Conservation (phyloP, 352 stramenopile species). For the Sclerospora graminicola region DNA sequence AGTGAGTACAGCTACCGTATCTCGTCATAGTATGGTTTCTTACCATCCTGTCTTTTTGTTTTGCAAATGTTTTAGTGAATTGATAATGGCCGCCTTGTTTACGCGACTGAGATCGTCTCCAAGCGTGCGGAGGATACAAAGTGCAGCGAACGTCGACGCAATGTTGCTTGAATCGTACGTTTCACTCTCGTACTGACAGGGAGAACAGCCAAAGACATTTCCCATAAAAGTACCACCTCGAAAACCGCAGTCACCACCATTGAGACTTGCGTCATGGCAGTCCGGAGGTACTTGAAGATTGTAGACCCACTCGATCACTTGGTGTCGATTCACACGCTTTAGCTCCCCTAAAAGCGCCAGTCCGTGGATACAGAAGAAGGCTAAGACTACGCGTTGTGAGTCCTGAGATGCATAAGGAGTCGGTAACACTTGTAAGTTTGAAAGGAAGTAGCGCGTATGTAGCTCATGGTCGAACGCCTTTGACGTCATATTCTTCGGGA, state of each 20-base stretch:
- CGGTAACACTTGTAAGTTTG: slow-evolving; percentile 59
- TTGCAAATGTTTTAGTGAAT: slow-evolving; percentile 54
- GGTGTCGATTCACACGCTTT: slow-evolving; percentile 49
- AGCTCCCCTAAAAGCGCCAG: slow-evolving; percentile 73
- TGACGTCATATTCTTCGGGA: slow-evolving; percentile 6
- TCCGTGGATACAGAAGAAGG: slow-evolving; percentile 81
- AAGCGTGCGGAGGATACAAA: slow-evolving; percentile 78
- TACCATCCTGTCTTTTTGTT: slow-evolving; percentile 65
- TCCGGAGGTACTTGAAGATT: slow-evolving; percentile 70
- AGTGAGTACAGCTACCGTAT: background rate
- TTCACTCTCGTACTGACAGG: slow-evolving; percentile 48
- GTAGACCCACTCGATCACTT: slow-evolving; percentile 84
- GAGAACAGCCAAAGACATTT: slow-evolving; percentile 37
- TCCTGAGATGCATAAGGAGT: slow-evolving; percentile 71
- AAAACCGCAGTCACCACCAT: slow-evolving; percentile 66
- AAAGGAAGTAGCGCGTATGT: slow-evolving; percentile 74
- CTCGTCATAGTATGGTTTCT: background rate
- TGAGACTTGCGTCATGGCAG: slow-evolving; percentile 47
- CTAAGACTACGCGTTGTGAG: slow-evolving; percentile 68
- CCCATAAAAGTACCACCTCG: slow-evolving; percentile 56
- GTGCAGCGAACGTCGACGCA: slow-evolving; percentile 71
- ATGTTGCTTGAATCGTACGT: slow-evolving; percentile 81
- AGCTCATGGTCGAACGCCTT: slow-evolving; percentile 54
- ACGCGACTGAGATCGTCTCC: slow-evolving; percentile 73
- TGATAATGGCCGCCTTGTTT: slow-evolving; percentile 58